Conservation (phyloP, 148 eudicot genomes). For the Euryodendron excelsum region DNA sequence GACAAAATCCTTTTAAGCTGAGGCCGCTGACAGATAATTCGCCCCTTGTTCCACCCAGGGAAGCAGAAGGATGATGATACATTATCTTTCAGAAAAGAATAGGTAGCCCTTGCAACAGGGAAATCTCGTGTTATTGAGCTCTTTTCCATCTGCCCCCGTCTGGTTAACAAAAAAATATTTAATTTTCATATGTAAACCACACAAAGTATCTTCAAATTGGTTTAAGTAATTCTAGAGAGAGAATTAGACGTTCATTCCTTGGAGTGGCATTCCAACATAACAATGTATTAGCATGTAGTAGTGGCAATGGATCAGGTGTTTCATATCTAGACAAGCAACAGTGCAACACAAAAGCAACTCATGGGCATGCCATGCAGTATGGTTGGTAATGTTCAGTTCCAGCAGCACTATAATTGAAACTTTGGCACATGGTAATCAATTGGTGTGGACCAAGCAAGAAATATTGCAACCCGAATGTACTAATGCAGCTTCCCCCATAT, state of each 20-base stretch:
- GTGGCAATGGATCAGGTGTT: background rate
- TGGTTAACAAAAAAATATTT: slow-evolving; percentile 33
- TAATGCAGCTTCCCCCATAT: no score
- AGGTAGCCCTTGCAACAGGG: slow-evolving; percentile 71
- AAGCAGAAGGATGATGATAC: slow-evolving; percentile 64
- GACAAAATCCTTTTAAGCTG: slow-evolving; percentile 65
- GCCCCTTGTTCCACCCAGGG: slow-evolving; percentile 90
- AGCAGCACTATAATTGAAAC: no score
- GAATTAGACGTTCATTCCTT: background rate
- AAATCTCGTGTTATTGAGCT: slow-evolving; percentile 63
- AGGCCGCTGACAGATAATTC: slow-evolving; percentile 70
- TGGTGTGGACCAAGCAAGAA: no score
- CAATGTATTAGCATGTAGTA: background rate
- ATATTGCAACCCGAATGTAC: no score
- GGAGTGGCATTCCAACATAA: background rate
- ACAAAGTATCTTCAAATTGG: background rate
- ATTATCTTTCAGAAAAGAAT: slow-evolving; percentile 60
- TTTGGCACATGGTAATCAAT: no score
- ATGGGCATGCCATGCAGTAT: no score
- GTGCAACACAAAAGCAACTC: background rate
- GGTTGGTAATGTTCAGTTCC: no score
- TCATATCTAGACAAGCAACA: background rate
- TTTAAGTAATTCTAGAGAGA: background rate
- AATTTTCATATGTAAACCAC: background rate
- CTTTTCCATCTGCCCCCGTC: slow-evolving; percentile 89